Base-by-base conservation (phyloP, 2,329 filamentous ascomycete species). In the Aureobasidium leucospermi region DNA sequence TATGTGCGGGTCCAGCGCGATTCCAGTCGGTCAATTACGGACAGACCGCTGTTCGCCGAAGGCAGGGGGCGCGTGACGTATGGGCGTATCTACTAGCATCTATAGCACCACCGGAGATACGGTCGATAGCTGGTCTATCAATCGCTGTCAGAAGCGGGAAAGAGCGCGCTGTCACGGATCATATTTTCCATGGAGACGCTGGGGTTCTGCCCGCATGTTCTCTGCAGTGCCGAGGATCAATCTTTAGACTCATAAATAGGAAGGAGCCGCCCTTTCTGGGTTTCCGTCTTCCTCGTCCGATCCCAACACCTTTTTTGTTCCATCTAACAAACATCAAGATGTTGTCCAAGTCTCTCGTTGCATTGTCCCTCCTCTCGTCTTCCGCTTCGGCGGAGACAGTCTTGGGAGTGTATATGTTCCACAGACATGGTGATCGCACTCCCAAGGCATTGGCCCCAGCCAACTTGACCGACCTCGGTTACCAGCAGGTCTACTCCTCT, bases 371-470 rank as follows among this genome's bases (percentile, higher is more conserved):
- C n/a, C 60, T 68, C 11, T 67, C 67, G 13, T 68, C 70, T 53
- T 61, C 62, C 13, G 53, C 46, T 23, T 67, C 60, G 58, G 65
- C 66, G 60, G 89, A 95, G 76, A 88, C 85, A 0, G 79, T 94
- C 31, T 79, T 96, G 15, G 91, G 90, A 56, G 85, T 87, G 47
- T 94, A 92, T 73, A 85, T 96, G 74, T 96, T 95, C 78, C 85
- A 90, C 66, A 88, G 92, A 47, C 92, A 96, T 76, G 92, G 92
- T 60, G 92, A 96, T 73, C 85, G 92, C 59, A 93, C 90, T 0
- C 76, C 89, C 63, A 96, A 96, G 76, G 79, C 83, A 16, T 84
- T 84, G 63, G 78, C 85, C 47, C 87, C 88, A 11, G 84, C 89
- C 31, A 81, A 81, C 65, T 75, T 96, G 70, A 96, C 92, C 11